Evolutionary conservation across 495 filamentous ascomycete species (phyloP), one percentile per base, ranked within the genome.

Genomic region (Tuber melanosporum): DNA sequence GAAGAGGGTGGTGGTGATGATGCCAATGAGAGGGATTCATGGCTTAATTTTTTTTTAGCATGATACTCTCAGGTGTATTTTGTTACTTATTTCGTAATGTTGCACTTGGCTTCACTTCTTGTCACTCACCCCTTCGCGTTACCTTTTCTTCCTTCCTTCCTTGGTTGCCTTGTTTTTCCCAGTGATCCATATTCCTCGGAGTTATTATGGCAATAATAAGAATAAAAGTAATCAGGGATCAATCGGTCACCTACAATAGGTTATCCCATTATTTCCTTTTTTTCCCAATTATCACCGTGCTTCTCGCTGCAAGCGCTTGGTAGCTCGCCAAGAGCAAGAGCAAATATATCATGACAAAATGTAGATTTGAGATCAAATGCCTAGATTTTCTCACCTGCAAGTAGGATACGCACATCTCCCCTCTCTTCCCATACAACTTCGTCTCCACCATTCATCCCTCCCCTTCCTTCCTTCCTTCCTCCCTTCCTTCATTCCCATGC

Each of bases 341-440:
- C 6, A 43, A 9, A 22, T 57, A 57, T 14, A n/a, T 66, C n/a
- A 66, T 66, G 26, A 66, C 57, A 66, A 32, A n/a, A 32, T 66
- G 57, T 66, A 66, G 57, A 66, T 66, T 66, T 17, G 10, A 66
- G 57, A 66, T 66, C 57, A 66, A 66, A 66, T 66, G 57, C 57
- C 12, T 66, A 66, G 57, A 32, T 66, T 62, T 26, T 32, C 57
- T 66, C 57, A 32, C 57, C 57, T 66, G 57, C 26, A 32, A 66
- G 57, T 32, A 66, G 57, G 26, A 66, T 32, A 66, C 12, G 26
- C 57, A 66, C 26, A n/a, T 66, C 57, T 66, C 57, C 52, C 57
- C 26, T 66, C n/a, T 15, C n/a, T 32, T 66, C 14, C 57, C 57
- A 66, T 66, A 66, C 26, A 17, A 66, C 32, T 66, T 32, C 57